These are phyloP conservation scores for Vitis riparia DNA, from an alignment of 164 flowering plant species.

Conservation along the genomic window DNA sequence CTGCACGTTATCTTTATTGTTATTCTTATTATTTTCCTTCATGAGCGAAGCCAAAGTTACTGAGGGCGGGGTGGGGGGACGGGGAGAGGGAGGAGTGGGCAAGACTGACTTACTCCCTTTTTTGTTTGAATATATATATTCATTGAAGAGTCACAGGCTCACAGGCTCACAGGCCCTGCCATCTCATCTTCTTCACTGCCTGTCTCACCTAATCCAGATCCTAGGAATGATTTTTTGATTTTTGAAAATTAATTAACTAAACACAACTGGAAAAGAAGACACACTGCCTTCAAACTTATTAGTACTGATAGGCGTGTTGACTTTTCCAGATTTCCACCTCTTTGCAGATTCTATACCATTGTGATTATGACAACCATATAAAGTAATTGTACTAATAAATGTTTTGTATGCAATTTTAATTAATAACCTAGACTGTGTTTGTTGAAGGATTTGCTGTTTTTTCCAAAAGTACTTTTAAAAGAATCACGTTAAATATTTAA, in stretches of 20 bases:
- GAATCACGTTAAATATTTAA: too few relatives aligned
- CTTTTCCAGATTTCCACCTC: too few relatives aligned
- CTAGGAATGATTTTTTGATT: background rate
- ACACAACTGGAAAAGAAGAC: background rate
- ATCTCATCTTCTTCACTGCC: slow-evolving; percentile 10
- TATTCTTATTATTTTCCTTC: background rate
- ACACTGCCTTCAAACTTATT: too few relatives aligned
- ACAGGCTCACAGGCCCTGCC: background rate
- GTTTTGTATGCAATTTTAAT: too few relatives aligned
- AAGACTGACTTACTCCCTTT: slow-evolving; percentile 9
- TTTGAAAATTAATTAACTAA: background rate
- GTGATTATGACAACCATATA: too few relatives aligned
- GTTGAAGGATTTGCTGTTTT: too few relatives aligned
- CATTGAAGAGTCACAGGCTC: background rate
- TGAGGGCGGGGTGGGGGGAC: background rate
- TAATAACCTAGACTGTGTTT: too few relatives aligned
- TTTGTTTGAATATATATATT: background rate
- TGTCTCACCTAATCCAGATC: slow-evolving; percentile 21
- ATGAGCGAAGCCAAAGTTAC: background rate
- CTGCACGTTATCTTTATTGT: too few relatives aligned
- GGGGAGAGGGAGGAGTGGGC: slow-evolving; percentile 5
- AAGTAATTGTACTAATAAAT: too few relatives aligned
- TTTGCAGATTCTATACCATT: too few relatives aligned
- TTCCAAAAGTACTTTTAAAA: too few relatives aligned
- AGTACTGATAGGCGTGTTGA: too few relatives aligned